These are phyloP conservation scores for Cryphonectria naterciae DNA, from an alignment of 2,329 filamentous ascomycete species.

Conservation along the genomic window DNA sequence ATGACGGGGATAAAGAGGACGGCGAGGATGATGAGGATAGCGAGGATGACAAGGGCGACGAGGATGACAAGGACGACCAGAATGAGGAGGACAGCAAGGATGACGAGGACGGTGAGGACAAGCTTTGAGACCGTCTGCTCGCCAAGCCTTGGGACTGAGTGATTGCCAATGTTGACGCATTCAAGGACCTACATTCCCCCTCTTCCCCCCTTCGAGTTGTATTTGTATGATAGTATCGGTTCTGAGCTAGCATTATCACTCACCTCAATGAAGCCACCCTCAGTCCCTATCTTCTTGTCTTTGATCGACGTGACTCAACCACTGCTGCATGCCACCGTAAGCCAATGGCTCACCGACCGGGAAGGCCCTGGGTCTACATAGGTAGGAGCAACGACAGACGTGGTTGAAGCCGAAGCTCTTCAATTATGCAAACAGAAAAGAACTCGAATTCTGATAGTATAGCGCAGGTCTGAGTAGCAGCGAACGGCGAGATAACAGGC, in stretches of 20 bases:
- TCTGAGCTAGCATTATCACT: constrained; percentile 11
- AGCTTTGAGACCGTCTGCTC: background rate
- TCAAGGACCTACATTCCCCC: constrained; percentile 16
- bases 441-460: background rate
- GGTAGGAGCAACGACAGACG: background rate
- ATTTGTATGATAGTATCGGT: constrained; percentile 25
- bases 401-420: background rate
- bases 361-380: background rate
- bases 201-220: background rate
- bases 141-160: background rate
- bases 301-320: constrained; percentile 3
- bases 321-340: background rate
- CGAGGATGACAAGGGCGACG: background rate
- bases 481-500: background rate
- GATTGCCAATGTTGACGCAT: constrained; percentile 8
- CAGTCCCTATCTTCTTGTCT: background rate
- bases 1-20: background rate
- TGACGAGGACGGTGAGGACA: background rate
- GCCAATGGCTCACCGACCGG: background rate
- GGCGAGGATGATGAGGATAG: background rate
- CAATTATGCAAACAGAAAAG: background rate
- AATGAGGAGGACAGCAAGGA: background rate
- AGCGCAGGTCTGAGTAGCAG: background rate
- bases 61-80: background rate
- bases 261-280: constrained; percentile 1